phyloP scores from a whole-genome alignment of 2,329 filamentous ascomycete genomes.

The Cladophialophora bantiana region DNA sequence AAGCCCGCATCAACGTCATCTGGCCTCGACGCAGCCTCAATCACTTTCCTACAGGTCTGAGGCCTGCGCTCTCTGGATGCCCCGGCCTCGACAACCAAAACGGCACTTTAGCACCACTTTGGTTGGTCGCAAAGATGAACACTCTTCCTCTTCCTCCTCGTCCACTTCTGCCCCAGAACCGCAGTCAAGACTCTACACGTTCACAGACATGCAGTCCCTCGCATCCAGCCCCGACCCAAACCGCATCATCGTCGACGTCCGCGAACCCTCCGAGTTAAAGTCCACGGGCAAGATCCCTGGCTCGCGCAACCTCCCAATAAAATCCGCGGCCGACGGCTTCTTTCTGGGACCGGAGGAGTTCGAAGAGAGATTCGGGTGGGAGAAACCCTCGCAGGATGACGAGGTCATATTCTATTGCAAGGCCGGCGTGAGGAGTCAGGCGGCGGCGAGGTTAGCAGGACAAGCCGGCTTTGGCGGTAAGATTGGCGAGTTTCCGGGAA shows the following conservation, averaged over 20 bases:
- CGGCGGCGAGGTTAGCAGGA: slow-evolving; percentile 77
- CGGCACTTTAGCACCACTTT: slow-evolving; percentile 35
- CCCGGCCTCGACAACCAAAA: slow-evolving; percentile 32
- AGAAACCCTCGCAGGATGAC: slow-evolving; percentile 66
- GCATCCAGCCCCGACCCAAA: slow-evolving; percentile 27
- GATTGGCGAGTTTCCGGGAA: slow-evolving; percentile 58
- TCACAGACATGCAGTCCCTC: slow-evolving; percentile 37
- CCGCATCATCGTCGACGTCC: slow-evolving; percentile 51
- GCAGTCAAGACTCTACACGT: slow-evolving; percentile 36
- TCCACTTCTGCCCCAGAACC: slow-evolving; percentile 15
- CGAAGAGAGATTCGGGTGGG: slow-evolving; percentile 79
- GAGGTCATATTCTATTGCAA: slow-evolving; percentile 88
- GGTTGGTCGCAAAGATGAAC: slow-evolving; percentile 26
- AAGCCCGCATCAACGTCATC: background rate
- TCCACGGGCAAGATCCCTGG: slow-evolving; percentile 71
- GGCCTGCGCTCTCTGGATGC: background rate
- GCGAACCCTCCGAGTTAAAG: slow-evolving; percentile 55
- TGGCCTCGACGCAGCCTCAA: background rate
- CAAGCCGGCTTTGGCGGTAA: slow-evolving; percentile 77
- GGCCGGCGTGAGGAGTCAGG: slow-evolving; percentile 80
- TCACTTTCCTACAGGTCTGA: background rate
- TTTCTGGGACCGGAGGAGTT: slow-evolving; percentile 81
- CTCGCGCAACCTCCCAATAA: slow-evolving; percentile 82
- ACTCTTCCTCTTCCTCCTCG: slow-evolving; percentile 17
- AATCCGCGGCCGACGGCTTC: slow-evolving; percentile 77